phyloP scores from a whole-genome alignment of 2,329 filamentous ascomycete genomes.

The Fusarium abutilonis region DNA sequence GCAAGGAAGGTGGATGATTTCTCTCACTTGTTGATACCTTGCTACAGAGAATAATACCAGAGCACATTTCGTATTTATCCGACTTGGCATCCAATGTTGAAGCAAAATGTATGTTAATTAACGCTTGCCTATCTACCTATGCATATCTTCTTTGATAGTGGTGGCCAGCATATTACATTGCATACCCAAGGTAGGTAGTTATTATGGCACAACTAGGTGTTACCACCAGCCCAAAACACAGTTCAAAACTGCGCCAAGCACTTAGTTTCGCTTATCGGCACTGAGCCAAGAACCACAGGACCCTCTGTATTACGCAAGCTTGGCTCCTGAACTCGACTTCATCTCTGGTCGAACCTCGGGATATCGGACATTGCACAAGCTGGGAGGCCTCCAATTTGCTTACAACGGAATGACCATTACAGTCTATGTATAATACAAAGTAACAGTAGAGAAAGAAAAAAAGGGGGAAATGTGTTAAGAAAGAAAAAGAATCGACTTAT shows the following conservation, averaged over 20 bases:
- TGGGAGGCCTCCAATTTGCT: not conserved
- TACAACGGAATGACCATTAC: not conserved
- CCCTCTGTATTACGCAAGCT: slow-evolving; percentile 13
- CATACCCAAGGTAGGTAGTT: not conserved
- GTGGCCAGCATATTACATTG: not conserved
- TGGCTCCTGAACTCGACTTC: slow-evolving; percentile 1
- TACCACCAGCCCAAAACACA: slow-evolving; percentile 1
- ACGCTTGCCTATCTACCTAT: not conserved
- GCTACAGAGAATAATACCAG: slow-evolving; percentile 28
- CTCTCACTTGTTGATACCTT: slow-evolving; percentile 34
- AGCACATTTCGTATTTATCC: slow-evolving; percentile 15
- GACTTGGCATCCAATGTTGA: slow-evolving; percentile 6
- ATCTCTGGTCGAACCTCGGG: not conserved
- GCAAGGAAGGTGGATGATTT: slow-evolving; percentile 24
- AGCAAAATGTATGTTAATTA: not conserved
- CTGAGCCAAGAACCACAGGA: slow-evolving; percentile 33
- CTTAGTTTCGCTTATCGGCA: slow-evolving; percentile 43
- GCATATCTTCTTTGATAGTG: not conserved
- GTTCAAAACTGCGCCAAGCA: slow-evolving; percentile 12
- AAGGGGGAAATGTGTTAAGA: not conserved
- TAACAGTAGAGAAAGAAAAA: not conserved
- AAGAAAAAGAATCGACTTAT: not conserved
- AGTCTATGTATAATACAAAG: not conserved
- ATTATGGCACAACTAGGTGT: not conserved
- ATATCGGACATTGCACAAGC: not conserved